Percentiles rank a stretch among this genome's conserved stretches.
phyloP scores from a whole-genome alignment of 768 basidiomycete genomes.

The Naganishia randhawae region DNA sequence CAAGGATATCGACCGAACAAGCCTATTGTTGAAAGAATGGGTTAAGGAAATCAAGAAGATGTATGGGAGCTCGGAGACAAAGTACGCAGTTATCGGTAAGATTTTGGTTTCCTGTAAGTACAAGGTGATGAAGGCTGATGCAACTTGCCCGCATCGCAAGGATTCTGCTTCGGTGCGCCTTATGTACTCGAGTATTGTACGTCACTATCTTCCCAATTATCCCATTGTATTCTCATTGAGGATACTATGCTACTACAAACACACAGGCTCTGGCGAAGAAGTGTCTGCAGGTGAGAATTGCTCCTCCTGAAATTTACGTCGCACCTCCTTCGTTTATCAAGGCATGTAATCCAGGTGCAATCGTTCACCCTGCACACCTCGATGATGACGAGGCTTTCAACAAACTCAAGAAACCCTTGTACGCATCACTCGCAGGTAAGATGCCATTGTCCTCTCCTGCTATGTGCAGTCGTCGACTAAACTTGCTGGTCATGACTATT shows the following conservation, averaged over 20 bases:
- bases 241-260: not conserved
- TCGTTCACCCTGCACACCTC: conserved; percentile 40
- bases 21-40: conserved; percentile 57
- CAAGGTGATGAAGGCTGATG: conserved; percentile 31
- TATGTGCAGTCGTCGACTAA: not conserved
- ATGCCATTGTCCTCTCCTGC: not conserved
- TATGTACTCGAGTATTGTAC: conserved; percentile 36
- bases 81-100: conserved; percentile 28
- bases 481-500: not conserved
- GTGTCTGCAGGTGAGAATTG: conserved; percentile 28
- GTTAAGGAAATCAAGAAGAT: conserved; percentile 56
- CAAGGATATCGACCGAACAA: conserved; percentile 51
- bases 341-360: conserved; percentile 30
- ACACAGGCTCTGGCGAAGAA: conserved; percentile 23
- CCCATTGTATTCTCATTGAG: not conserved
- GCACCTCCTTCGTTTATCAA: not conserved
- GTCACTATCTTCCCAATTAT: not conserved
- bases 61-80: conserved; percentile 53
- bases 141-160: conserved; percentile 17
- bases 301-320: no score
- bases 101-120: not conserved
- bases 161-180: conserved; percentile 45
- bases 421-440: conserved; percentile 33
- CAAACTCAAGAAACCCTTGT: conserved; percentile 36
- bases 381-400: conserved; percentile 35